Base-by-base conservation (phyloP, 1,284 basidiomycete species). In the Dichomitus squalens region DNA sequence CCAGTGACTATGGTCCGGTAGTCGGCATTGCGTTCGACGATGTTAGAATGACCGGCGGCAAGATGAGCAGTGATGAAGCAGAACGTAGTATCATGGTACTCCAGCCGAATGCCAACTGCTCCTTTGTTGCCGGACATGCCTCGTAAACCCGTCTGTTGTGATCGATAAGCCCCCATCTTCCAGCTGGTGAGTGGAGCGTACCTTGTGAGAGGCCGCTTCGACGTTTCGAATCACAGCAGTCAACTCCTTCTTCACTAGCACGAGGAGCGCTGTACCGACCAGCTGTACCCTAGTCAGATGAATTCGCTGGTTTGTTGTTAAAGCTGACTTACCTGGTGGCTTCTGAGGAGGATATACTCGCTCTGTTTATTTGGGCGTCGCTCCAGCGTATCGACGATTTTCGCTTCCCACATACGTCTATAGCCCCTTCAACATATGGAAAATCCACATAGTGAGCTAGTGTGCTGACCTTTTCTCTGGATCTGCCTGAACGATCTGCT, bases 111-210 rank as follows among this genome's bases (percentile, higher is more conserved):
- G 2, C 90, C 95, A 7, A 97, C 93, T 9, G 94, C 96, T 21
- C 93, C 93, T 75, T 96, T 99, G 76, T 99, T 99, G 21, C 97
- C 97, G 5, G 93, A 95, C 85, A 99, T 95, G 14, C 97, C 97
- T 55, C 94, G 87, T 36, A 99, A 79, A 20, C 97, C 97, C 4
- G 97, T 99, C 93, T 95, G 67, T 20, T 9, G 9, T 5, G 25
- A 46, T 9, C 29, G 39, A 21, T 40, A 43, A 36, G 53, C 43
- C 46, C 46, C 50, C 29, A 31, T 44, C 27, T 50, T 44, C 12
- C 20, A 35, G 7, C 9, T 11, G 6, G 1, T 14, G 4, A 16
- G 47, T 41, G 35, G 27, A 51, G 36, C 27, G 11, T 59, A 92
- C 93, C 80, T 99, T 99, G 66, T 94, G 89, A 29, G 91, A 90